A percentile compares a stretch with the other conserved stretches of the same genome.
Conservation (phyloP, 257 asterid genomes). For the Thymus mandschuricus region DNA sequence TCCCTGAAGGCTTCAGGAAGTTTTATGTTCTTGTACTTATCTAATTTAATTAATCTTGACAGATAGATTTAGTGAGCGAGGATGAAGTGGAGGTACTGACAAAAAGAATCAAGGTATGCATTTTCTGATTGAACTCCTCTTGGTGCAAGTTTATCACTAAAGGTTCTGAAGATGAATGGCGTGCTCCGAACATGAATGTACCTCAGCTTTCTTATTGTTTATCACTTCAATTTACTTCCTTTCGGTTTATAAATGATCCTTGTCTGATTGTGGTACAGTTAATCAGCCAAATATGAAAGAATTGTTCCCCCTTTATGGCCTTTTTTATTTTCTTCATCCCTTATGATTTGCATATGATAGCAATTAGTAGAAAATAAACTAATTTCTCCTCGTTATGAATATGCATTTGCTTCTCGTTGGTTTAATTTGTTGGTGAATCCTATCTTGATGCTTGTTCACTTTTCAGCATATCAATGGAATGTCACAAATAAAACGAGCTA, state of each 20-base stretch:
- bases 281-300: not conserved
- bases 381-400: constrained; percentile 2
- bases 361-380: constrained; percentile 9
- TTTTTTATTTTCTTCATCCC: not conserved
- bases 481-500: constrained; percentile 79
- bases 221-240: not conserved
- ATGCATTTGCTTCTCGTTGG: not conserved
- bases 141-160: not conserved
- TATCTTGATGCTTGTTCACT: constrained; percentile 12
- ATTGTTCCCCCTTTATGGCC: not conserved
- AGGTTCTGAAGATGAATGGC: constrained; percentile 15
- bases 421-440: not conserved
- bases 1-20: constrained; percentile 24
- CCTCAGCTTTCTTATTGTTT: not conserved
- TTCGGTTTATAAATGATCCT: not conserved
- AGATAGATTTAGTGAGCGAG: constrained; percentile 84
- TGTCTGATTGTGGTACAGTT: not conserved
- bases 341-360: not conserved
- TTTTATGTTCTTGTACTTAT: constrained; percentile 20
- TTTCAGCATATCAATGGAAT: constrained; percentile 85
- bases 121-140: not conserved
- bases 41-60: constrained; percentile 41
- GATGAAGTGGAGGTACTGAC: constrained; percentile 70
- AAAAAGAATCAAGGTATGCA: constrained; percentile 67
- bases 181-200: constrained; percentile 19